Conservation (phyloP, 352 stramenopile genomes). For the Pythium brassicae region DNA sequence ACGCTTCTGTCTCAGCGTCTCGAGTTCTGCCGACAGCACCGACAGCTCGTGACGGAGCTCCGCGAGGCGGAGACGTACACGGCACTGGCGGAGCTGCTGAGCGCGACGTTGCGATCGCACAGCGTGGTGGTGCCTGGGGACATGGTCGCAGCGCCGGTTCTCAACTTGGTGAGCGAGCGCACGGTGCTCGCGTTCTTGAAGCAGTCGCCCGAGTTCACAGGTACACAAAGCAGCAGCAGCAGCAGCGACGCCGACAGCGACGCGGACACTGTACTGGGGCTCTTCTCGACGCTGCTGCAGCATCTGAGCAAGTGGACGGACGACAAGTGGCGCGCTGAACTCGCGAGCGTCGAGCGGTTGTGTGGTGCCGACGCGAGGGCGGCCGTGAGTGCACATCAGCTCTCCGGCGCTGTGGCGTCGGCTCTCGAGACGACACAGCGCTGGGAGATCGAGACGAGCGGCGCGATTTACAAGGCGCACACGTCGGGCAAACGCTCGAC, state of each 20-base stretch:
- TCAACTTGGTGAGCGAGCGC: constrained; percentile 26
- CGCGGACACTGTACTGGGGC: background rate
- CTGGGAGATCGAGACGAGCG: constrained; percentile 3
- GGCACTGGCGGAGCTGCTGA: constrained; percentile 22
- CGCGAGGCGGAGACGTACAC: constrained; percentile 27
- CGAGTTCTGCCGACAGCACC: constrained; percentile 17
- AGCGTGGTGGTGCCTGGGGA: constrained; percentile 15
- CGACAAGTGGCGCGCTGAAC: constrained; percentile 2
- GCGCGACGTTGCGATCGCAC: constrained; percentile 19
- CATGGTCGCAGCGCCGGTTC: constrained; percentile 15
- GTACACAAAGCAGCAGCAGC: background rate
- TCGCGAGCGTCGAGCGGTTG: background rate
- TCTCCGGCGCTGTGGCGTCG: background rate
- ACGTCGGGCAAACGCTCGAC: constrained; percentile 4
- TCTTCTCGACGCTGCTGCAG: constrained; percentile 7
- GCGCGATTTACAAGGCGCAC: background rate
- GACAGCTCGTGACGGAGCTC: constrained; percentile 6
- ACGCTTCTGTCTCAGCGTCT: constrained; percentile 12
- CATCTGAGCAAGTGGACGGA: background rate
- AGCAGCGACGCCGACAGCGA: background rate
- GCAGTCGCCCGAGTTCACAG: background rate
- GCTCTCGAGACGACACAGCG: background rate
- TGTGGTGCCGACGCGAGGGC: background rate
- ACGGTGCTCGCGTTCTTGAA: constrained; percentile 24
- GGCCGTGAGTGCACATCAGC: background rate